Evolutionary conservation across 139 green algal species (phyloP).

Genomic region (Monoraphidium neglectum): DNA sequence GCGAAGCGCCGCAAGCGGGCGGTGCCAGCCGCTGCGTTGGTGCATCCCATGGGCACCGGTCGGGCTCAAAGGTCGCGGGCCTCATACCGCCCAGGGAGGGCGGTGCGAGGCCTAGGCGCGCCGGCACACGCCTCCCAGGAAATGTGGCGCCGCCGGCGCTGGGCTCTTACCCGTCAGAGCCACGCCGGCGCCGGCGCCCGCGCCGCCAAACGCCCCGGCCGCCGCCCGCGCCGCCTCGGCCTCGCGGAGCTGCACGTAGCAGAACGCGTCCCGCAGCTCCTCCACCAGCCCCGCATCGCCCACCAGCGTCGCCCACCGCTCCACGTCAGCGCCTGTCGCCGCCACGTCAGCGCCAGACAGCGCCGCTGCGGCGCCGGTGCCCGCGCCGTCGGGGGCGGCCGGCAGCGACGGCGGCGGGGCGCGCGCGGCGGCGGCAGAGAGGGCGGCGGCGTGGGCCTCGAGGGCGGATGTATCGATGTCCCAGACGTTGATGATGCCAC

Average conservation of each 20-base stretch:
- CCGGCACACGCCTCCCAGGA: no score
- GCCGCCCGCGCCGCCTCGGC: no score
- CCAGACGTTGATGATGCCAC: background rate
- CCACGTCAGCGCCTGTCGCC: constrained; percentile 7
- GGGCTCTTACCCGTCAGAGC: background rate
- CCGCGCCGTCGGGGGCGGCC: background rate
- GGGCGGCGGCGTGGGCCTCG: background rate
- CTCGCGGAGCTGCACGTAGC: constrained; percentile 51
- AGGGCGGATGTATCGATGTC: background rate
- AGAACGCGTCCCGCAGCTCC: constrained; percentile 75
- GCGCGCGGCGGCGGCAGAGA: background rate
- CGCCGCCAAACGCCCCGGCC: background rate
- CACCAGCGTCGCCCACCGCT: constrained; percentile 46
- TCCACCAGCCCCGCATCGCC: constrained; percentile 47
- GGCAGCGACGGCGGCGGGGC: background rate
- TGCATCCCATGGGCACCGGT: no score
- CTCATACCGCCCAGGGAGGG: no score
- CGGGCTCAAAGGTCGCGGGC: no score
- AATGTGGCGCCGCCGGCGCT: no score
- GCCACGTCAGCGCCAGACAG: background rate
- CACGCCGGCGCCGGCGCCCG: background rate
- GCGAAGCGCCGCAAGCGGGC: background rate
- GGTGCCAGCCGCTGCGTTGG: no score
- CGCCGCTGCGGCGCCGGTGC: background rate
- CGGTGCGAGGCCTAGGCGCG: no score